Evolutionary conservation across 176 grass and related monocot species (phyloP).

Genomic region (Oropetium thomaeum): DNA sequence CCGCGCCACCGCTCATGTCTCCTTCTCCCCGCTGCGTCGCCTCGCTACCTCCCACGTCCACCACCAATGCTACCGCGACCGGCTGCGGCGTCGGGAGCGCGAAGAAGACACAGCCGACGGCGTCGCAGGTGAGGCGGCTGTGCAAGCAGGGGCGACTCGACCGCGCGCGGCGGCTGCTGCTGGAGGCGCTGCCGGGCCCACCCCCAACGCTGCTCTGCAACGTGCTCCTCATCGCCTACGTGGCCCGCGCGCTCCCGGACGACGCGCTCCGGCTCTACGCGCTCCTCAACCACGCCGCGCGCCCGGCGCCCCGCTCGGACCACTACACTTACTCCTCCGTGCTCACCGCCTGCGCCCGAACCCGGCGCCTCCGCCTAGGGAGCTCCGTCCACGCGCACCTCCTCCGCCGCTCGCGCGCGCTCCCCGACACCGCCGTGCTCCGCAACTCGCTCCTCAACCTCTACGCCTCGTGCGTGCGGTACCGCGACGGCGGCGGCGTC

Average conservation of each 20-base stretch:
- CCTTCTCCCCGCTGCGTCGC: conserved; percentile 25
- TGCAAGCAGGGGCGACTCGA: conserved; percentile 82
- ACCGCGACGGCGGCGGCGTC: background rate
- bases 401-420: conserved; percentile 46
- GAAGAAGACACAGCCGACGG: conserved; percentile 18
- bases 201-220: conserved; percentile 69
- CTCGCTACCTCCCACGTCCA: background rate
- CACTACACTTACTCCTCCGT: conserved; percentile 90
- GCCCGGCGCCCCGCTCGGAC: conserved; percentile 45
- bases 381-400: conserved; percentile 72
- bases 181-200: conserved; percentile 58
- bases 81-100: background rate
- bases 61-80: background rate
- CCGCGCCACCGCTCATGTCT: conserved; percentile 32
- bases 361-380: conserved; percentile 58
- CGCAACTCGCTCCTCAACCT: conserved; percentile 94
- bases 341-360: conserved; percentile 77
- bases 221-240: conserved; percentile 81
- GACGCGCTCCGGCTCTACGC: conserved; percentile 78
- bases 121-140: conserved; percentile 57
- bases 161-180: conserved; percentile 56
- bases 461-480: conserved; percentile 46
- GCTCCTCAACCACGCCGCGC: conserved; percentile 55
- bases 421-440: conserved; percentile 53
- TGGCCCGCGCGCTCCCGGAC: conserved; percentile 58